These are phyloP conservation scores for Penicillium subrubescens DNA, from an alignment of 495 filamentous ascomycete genomes.

Conservation along the genomic window DNA sequence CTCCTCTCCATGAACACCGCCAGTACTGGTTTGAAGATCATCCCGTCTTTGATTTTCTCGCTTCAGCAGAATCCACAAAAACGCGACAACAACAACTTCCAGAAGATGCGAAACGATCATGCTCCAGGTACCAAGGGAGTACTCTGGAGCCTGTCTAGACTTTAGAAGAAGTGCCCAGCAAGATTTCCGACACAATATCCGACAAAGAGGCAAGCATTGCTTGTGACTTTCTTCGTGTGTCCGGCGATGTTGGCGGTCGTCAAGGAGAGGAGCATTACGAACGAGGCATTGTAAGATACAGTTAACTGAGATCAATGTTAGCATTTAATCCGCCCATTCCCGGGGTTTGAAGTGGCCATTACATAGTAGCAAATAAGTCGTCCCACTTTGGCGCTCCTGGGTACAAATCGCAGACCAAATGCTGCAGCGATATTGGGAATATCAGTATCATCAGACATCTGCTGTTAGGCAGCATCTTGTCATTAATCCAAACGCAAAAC, in stretches of 20 bases:
- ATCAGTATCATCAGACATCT: slow-evolving; percentile 50
- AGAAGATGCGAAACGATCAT: background rate
- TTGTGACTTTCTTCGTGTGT: background rate
- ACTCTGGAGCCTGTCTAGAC: background rate
- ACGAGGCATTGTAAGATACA: background rate
- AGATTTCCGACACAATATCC: background rate
- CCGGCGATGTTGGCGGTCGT: background rate
- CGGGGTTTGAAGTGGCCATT: background rate
- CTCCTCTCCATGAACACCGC: background rate
- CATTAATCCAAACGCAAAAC: slow-evolving; percentile 51
- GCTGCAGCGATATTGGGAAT: slow-evolving; percentile 50
- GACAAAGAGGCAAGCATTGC: background rate
- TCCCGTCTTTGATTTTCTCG: background rate
- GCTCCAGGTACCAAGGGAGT: background rate
- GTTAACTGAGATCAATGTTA: background rate
- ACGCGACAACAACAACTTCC: background rate
- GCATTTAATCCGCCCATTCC: background rate
- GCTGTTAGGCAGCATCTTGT: slow-evolving; percentile 48
- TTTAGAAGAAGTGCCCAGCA: background rate
- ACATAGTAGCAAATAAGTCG: background rate
- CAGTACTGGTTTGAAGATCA: background rate
- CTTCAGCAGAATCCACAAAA: background rate
- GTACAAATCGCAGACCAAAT: background rate
- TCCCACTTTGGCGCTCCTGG: background rate
- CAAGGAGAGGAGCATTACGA: background rate